Base-by-base conservation (phyloP, 2,329 filamentous ascomycete species). In the Phyllosticta citribraziliensis region DNA sequence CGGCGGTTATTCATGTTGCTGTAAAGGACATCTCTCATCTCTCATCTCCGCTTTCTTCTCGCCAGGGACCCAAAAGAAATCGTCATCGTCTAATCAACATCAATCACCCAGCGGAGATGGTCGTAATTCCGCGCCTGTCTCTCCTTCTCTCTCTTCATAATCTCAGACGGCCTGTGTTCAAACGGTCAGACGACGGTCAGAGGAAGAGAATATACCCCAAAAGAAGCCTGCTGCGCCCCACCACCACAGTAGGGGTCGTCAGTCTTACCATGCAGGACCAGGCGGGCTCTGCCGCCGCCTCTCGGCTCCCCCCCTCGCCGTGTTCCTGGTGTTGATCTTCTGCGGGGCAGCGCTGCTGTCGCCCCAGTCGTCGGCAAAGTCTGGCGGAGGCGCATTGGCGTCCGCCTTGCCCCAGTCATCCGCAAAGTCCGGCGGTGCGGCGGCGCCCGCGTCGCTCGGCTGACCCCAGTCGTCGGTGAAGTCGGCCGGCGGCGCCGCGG, bases 361-460 rank as follows among this genome's bases (percentile, higher is more conserved):
- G 3, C 52, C 57, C 57, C 40, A 47, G 5, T 47, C 33, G 33
- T 40, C 33, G 2, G 33, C 9, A 40, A 40, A 40, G 14, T 40
- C 33, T 3, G 56, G 56, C 14, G 56, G 56, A 12, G 56, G 56
- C 33, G 33, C 33, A 14, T 40, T 30, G 27, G 27, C 33, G 11
- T 17, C 33, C 14, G 56, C 47, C 40, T 30, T 58, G n/a, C 56
- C 56, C 56, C 57, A 59, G 51, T 59, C 57, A 3, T 55, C 52
- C 1, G 52, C 52, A 17, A 60, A 60, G 22, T 55, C 33, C n/a
- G 30, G 52, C 1, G 52, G 52, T 52, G 40, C 57, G 11, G 33
- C 33, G 3, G 57, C 52, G 17, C 27, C 57, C 0, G 27, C 52
- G 17, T 53, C 57, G 4, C 52, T 35, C 8, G 57, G 27, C 33